phyloP scores from a whole-genome alignment of 169 alveolate species.

The Plasmodium cynomolgi region DNA sequence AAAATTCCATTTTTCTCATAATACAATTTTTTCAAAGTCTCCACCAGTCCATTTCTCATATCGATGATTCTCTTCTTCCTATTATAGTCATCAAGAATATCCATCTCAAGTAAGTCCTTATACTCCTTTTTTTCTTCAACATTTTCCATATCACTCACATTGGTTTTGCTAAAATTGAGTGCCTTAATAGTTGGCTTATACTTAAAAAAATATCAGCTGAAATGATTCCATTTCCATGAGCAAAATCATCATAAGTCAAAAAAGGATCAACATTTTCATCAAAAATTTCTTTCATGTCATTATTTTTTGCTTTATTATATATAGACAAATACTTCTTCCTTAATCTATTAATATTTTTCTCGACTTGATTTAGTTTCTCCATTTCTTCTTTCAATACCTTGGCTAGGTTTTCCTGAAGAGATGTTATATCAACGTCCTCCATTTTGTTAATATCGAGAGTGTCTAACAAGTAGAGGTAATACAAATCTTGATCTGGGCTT shows the following conservation, averaged over 20 bases:
- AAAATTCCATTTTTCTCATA: constrained; percentile 3
- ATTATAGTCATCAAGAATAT: not conserved
- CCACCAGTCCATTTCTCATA: constrained; percentile 27
- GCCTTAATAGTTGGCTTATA: not conserved
- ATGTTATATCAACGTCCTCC: not conserved
- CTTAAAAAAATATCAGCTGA: constrained; percentile 49
- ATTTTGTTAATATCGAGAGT: not conserved
- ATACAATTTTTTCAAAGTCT: constrained; percentile 5
- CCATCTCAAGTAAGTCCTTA: constrained; percentile 6
- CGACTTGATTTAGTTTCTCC: not conserved
- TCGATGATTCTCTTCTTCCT: constrained; percentile 6
- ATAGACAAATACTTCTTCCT: constrained; percentile 1
- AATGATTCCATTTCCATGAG: constrained; percentile 22
- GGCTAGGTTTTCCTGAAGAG: not conserved
- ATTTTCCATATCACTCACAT: not conserved
- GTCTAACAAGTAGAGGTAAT: not conserved
- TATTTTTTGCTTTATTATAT: not conserved
- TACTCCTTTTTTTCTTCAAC: not conserved
- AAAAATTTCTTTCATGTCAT: not conserved
- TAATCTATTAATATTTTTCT: not conserved
- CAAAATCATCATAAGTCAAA: constrained; percentile 22
- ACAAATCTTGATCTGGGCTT: not conserved
- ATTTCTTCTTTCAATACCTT: not conserved
- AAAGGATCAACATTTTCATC: constrained; percentile 14
- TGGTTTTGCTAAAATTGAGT: not conserved